A percentile compares a stretch with the other conserved stretches of the same genome.
Evolutionary conservation across 345 rosid species (phyloP).

Genomic region (Brassica napus): Da-Ae NC_063446.1:845501-846000

Average conservation of each 20-base stretch:
- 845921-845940: not conserved
- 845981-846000: too few species aligned
- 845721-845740: not conserved
- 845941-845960: too few species aligned
- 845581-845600: slow-evolving; percentile 10
- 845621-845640: slow-evolving; percentile 7
- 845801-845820: not conserved
- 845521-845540: slow-evolving; percentile 37
- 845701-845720: slow-evolving; percentile 11
- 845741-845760: not conserved
- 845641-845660: slow-evolving; percentile 35
- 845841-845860: not conserved
- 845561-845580: slow-evolving; percentile 39
- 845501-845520: slow-evolving; percentile 37
- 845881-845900: not conserved
- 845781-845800: not conserved
- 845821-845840: not conserved
- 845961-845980: not conserved
- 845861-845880: not conserved
- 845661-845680: slow-evolving; percentile 31
- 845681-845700: slow-evolving; percentile 19
- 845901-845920: not conserved
- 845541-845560: slow-evolving; percentile 22
- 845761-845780: not conserved
- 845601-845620: not conserved